Evolutionary conservation across 176 grass and related monocot species (phyloP).

Genomic region (Elaeis guineensis): DNA sequence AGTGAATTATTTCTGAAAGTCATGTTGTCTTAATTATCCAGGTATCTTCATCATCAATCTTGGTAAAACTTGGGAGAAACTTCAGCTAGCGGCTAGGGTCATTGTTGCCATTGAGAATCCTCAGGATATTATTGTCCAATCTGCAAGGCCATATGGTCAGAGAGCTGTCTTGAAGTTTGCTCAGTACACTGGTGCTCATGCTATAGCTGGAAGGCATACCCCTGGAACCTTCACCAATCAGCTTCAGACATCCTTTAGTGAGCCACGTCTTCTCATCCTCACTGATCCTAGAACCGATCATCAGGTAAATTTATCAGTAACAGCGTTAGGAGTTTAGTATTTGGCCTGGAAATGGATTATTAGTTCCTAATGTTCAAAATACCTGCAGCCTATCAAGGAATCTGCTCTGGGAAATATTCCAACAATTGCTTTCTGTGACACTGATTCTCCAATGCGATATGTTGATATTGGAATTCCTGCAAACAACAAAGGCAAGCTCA

Average conservation of each 20-base stretch:
- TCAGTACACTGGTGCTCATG: slow-evolving; percentile 70
- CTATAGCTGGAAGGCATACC: slow-evolving; percentile 82
- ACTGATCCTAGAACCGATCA: slow-evolving; percentile 87
- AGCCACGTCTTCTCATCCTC: slow-evolving; percentile 82
- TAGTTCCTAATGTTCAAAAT: background rate
- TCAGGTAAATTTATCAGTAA: slow-evolving; percentile 33
- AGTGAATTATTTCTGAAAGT: too few species aligned
- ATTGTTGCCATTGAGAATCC: slow-evolving; percentile 93
- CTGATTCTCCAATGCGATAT: slow-evolving; percentile 86
- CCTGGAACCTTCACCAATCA: slow-evolving; percentile 93
- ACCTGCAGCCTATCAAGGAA: slow-evolving; percentile 79
- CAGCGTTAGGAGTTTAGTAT: background rate
- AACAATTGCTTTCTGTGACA: slow-evolving; percentile 87
- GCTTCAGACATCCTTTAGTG: slow-evolving; percentile 86
- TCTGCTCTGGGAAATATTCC: slow-evolving; percentile 85
- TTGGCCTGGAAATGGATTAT: background rate
- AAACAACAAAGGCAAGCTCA: slow-evolving; percentile 92
- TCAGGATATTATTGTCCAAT: slow-evolving; percentile 87
- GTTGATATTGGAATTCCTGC: slow-evolving; percentile 82
- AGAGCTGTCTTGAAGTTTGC: slow-evolving; percentile 84
- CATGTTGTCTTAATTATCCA: background rate
- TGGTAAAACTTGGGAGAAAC: slow-evolving; percentile 88
- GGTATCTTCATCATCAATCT: slow-evolving; percentile 90
- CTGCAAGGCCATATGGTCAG: slow-evolving; percentile 82
- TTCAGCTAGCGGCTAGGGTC: slow-evolving; percentile 71